phyloP scores from a whole-genome alignment of 352 stramenopile species.

The Pythium brassicae region DNA sequence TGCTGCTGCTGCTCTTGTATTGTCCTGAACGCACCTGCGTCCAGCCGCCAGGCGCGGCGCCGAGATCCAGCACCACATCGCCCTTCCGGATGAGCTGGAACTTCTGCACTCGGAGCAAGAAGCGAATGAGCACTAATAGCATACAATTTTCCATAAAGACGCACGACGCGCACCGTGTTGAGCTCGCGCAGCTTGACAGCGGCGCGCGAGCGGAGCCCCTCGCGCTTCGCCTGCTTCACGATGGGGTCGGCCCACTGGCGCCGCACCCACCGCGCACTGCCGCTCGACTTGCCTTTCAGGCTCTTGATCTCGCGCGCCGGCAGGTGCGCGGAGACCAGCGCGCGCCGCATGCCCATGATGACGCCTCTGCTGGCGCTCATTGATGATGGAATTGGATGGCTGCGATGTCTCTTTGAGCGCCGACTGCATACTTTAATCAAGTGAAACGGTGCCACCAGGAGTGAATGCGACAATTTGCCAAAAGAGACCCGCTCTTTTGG shows the following conservation, averaged over 20 bases:
- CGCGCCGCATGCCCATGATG: constrained; percentile 21
- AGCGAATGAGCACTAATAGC: background rate
- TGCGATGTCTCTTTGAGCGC: too few species aligned
- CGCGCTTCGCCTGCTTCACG: constrained; percentile 82
- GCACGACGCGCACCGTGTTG: constrained; percentile 39
- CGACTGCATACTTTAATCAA: too few species aligned
- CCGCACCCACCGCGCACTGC: constrained; percentile 78
- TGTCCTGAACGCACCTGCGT: constrained; percentile 45
- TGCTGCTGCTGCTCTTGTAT: background rate
- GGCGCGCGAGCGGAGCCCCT: constrained; percentile 73
- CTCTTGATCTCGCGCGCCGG: constrained; percentile 55
- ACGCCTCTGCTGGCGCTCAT: background rate
- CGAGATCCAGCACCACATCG: constrained; percentile 78
- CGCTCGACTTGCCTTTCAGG: constrained; percentile 80
- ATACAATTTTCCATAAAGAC: background rate
- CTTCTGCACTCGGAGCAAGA: constrained; percentile 31
- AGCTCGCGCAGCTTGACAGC: constrained; percentile 84
- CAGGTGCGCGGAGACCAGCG: constrained; percentile 1
- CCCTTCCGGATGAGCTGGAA: constrained; percentile 59
- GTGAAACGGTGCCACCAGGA: too few species aligned
- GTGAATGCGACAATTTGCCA: too few species aligned
- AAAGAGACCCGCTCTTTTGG: too few species aligned
- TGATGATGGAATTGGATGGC: too few species aligned
- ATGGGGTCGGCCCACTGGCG: constrained; percentile 82
- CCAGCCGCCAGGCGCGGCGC: constrained; percentile 80